Percentiles rank a stretch among this genome's conserved stretches.
Conservation (phyloP, 208 protist genomes). For the Trichomonas vaginalis region DNA sequence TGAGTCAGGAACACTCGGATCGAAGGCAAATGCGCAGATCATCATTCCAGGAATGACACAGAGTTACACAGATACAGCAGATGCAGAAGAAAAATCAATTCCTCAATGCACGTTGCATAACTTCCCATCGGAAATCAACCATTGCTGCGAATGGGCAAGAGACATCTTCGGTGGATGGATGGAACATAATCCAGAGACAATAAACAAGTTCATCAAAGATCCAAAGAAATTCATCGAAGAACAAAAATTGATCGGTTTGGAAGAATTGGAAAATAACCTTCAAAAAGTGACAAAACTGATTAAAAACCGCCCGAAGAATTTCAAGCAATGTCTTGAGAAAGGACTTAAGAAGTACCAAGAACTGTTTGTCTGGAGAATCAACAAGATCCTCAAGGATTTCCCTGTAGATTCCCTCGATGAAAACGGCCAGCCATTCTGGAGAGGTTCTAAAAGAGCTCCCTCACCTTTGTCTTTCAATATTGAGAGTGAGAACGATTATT, state of each 20-base stretch:
- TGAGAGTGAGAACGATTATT: neutral
- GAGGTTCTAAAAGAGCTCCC: neutral
- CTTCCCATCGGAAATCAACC: slow-evolving; percentile 76
- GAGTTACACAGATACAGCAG: slow-evolving; percentile 73
- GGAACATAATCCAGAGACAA: neutral
- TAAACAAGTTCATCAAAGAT: neutral
- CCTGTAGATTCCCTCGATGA: slow-evolving; percentile 73
- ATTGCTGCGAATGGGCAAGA: slow-evolving; percentile 46
- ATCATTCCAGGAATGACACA: slow-evolving; percentile 92
- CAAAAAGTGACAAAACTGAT: neutral
- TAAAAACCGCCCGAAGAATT: slow-evolving; percentile 50
- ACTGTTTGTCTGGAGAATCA: slow-evolving; percentile 76
- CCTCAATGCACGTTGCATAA: slow-evolving; percentile 99
- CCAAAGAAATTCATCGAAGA: neutral
- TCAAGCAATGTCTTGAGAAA: slow-evolving; percentile 73
- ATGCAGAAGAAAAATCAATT: slow-evolving; percentile 84
- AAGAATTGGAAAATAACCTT: neutral
- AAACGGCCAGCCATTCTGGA: neutral
- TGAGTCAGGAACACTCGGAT: slow-evolving; percentile 93
- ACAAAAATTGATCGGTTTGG: no score
- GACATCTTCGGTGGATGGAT: slow-evolving; percentile 59
- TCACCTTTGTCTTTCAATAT: neutral
- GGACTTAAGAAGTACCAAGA: slow-evolving; percentile 77
- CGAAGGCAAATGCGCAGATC: slow-evolving; percentile 81
- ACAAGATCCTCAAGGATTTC: slow-evolving; percentile 87